A percentile compares a stretch with the other conserved stretches of the same genome.
Conservation (phyloP, 768 basidiomycete species). For the Butyriboletus loyo region DNA sequence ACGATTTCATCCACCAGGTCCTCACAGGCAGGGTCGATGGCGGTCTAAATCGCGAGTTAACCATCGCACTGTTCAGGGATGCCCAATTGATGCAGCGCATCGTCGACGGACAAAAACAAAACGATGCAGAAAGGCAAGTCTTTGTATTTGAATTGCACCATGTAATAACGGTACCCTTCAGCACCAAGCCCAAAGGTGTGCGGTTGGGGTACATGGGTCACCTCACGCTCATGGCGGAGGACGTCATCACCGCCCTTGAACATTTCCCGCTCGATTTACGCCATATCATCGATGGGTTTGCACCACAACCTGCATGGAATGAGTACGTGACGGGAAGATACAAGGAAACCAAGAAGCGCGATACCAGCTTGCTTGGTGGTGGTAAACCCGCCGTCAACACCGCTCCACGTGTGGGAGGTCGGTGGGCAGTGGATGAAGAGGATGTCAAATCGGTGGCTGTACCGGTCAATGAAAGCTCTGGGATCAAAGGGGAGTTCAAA, state of each 20-base stretch:
- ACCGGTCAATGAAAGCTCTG: constrained; percentile 17
- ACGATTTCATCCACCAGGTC: constrained; percentile 94
- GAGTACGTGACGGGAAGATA: constrained; percentile 85
- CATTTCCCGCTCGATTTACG: constrained; percentile 82
- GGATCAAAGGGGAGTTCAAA: constrained; percentile 56
- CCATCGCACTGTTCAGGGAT: constrained; percentile 82
- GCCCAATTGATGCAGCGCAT: constrained; percentile 81
- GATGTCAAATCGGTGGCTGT: constrained; percentile 35
- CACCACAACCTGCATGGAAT: constrained; percentile 82
- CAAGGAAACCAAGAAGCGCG: constrained; percentile 80
- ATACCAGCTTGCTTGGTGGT: constrained; percentile 78
- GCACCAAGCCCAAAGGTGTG: constrained; percentile 69
- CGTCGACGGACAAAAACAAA: constrained; percentile 77
- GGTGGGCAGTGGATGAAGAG: constrained; percentile 74
- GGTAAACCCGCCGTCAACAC: constrained; percentile 66
- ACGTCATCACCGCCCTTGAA: constrained; percentile 85
- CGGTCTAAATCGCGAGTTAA: constrained; percentile 83
- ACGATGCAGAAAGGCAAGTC: constrained; percentile 71
- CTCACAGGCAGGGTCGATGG: constrained; percentile 82
- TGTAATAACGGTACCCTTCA: constrained; percentile 27
- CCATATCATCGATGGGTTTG: constrained; percentile 57
- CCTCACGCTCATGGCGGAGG: constrained; percentile 90
- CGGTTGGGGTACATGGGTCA: constrained; percentile 97
- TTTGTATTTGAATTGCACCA: neutral
- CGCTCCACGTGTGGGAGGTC: constrained; percentile 30